Base-by-base conservation (phyloP, 768 basidiomycete genomes). In the Amanita rimosa region DNA sequence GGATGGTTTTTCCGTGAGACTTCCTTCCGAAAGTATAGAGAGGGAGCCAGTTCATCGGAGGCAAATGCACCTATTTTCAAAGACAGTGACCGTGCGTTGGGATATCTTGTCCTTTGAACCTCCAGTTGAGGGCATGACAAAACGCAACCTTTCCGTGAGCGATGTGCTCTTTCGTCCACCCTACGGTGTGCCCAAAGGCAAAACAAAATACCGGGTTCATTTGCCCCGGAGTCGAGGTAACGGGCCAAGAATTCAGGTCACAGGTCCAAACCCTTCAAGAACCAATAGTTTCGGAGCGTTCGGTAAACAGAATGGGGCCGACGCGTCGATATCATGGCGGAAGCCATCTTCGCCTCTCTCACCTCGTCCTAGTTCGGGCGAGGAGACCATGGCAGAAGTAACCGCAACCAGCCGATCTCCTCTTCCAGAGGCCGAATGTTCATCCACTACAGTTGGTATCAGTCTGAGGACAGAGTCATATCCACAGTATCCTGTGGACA, bases 41-140 rank as follows among this genome's bases (percentile, higher is more conserved):
- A 55, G 73, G 16, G 77, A 75, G 17, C 63, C 70, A 7, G 56
- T 83, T 11, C 62, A 67, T 35, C 74, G 67, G 51, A 71, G 66
- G 51, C 81, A 81, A 55, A 43, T 77, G 13, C 59, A 67, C 33
- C 53, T 67, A 27, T 72, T 74, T 52, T 71, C 64, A 46, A 67
- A 62, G 44, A 60, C 63, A 14, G 57, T 62, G 27, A 67, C 63
- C 22, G 57, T 75, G 24, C 76, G 81, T 37, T 72, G 76, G 65
- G 86, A 89, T 46, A 73, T 81, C 22, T 66, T 84, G 24, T 81
- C 83, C 2, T 85, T 82, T 64, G 75, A 79, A 27, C 85, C 88
- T 45, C 82, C 83, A 14, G 71, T 83, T 11, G 74, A 76, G 48
- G 79, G 76, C 42, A 82, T 82, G 77, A 75, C 55, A 46, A 73